These are phyloP conservation scores for Camelina hispida DNA, from an alignment of 345 rosid genomes.

Conservation along the genomic window DNA sequence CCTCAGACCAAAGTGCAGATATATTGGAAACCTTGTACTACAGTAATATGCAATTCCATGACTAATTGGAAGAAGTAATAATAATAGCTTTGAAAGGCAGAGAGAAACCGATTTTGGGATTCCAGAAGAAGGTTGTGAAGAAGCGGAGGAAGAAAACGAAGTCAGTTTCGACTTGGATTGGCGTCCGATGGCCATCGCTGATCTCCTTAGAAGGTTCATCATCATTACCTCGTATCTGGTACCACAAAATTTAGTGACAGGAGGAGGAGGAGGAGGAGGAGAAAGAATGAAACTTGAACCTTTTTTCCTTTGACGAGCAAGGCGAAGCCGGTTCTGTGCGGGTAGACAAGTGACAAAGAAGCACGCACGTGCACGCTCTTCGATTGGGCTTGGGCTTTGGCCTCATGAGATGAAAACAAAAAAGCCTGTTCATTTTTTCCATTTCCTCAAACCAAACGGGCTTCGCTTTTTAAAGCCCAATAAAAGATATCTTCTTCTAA, in stretches of 20 bases:
- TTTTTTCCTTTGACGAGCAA: not conserved
- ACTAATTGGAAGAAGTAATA: not conserved
- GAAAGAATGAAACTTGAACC: constrained; percentile 8
- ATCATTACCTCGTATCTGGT: constrained; percentile 21
- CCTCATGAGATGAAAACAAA: not conserved
- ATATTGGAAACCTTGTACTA: not conserved
- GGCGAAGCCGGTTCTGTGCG: constrained; percentile 19
- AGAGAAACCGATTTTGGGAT: constrained; percentile 35
- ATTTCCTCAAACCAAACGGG: not conserved
- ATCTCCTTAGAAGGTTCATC: constrained; percentile 46
- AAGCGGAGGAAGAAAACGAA: constrained; percentile 39
- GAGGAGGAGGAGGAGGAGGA: not conserved
- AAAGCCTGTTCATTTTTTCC: too few relatives aligned
- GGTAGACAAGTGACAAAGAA: constrained; percentile 28
- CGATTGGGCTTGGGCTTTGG: not conserved
- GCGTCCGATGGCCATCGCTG: constrained; percentile 31
- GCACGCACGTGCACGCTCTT: constrained; percentile 8
- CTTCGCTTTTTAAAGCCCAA: not conserved
- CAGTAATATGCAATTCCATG: not conserved
- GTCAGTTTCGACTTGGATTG: constrained; percentile 28
- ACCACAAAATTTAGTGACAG: not conserved
- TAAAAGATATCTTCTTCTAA: not conserved
- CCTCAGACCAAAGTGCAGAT: not conserved
- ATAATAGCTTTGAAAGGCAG: not conserved
- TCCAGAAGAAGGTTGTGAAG: constrained; percentile 27